Base-by-base conservation (phyloP, 1,284 basidiomycete genomes). In the Phellinidium pouzarii region DNA sequence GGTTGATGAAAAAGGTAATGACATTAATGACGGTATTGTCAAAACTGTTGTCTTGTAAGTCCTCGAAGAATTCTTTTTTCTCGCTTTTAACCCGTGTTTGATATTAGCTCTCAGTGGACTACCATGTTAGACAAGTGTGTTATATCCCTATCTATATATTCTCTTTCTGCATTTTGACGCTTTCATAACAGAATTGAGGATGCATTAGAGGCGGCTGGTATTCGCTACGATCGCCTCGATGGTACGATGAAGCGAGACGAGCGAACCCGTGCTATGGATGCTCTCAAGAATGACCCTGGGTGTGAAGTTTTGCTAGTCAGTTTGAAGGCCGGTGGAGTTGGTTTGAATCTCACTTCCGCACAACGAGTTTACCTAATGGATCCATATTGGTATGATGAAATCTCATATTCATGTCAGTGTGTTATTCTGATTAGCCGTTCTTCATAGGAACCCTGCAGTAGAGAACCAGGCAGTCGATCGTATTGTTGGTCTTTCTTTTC, bases 221-320 rank as follows among this genome's bases (percentile, higher is more conserved):
- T 97, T 63, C 79, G 78, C 23, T 95, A 91, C 65, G 87, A 91
- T 61, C 83, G 94, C 41, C 71, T 99, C 31, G 96, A 99, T 68
- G 96, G 96, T 0, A 91, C 91, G 1, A 99, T 98, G 91, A 90
- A 90, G 63, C 87, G 95, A 54, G 94, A 96, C 52, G 91, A 95
- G 48, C 82, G 96, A 19, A 88, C 85, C 8, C 78, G 79, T 53
- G 89, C 95, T 1, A 94, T 99, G 82, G 89, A 94, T 22, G 80
- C 84, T 1, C 77, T 99, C 57, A 94, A 93, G 68, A 76, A 79
- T 52, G 87, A 95, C 60, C 87, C 88, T 17, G 74, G 73, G 36
- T 87, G 88, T 65, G 91, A 99, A 69, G 91, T 99, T 19, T 75
- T 99, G 52, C 79, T 99, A 27, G 93, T 99, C 60, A 96, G 92